Base-by-base conservation (phyloP, 2,329 filamentous ascomycete genomes). In the Shiraia bambusicola region DNA sequence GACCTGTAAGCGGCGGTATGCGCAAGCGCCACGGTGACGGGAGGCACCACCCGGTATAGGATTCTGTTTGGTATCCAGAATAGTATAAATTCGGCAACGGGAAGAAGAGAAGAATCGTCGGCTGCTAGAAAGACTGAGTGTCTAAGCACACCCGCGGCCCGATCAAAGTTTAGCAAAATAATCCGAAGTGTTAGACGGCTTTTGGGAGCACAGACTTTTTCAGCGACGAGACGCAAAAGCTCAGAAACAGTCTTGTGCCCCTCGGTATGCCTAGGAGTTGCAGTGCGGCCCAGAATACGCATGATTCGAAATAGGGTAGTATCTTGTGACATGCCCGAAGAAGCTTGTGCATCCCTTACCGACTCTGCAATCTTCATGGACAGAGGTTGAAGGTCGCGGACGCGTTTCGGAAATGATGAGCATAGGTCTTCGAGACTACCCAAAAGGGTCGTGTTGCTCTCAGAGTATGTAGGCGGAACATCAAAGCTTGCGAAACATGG, bases 361-460 rank as follows among this genome's bases (percentile, higher is more conserved):
- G 42, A 32, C n/a, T 44, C 30, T 14, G 52, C 50, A 24, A 57
- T 17, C 19, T 45, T 50, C 14, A 42, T 15, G 17, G 47, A 49
- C 10, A 60, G 29, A 7, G 28, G 30, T 17, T 40, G 41, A 4
- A 49, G 31, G 9, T 37, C 33, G 12, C 16, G 30, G 16, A 17
- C 13, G 22, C 45, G 37, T 15, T 49, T 19, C 22, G 43, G 28
- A 28, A 42, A 45, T 13, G 25, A 24, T 10, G 25, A 22, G 3
- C 37, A 40, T 6, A 41, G 31, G n/a, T 34, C 29, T 22, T 51
- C 48, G 13, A 59, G 31, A 33, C 42, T 43, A 13, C 36, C 27
- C 15, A 62, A 14, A 6, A 62, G 32, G 12, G 41, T 41, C 11
- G 47, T 22, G 7, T 28, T 48, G 14, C 52, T 37, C 3, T 22